phyloP scores from a whole-genome alignment of 495 filamentous ascomycete genomes.

The Barbatosphaeria neglecta region DNA sequence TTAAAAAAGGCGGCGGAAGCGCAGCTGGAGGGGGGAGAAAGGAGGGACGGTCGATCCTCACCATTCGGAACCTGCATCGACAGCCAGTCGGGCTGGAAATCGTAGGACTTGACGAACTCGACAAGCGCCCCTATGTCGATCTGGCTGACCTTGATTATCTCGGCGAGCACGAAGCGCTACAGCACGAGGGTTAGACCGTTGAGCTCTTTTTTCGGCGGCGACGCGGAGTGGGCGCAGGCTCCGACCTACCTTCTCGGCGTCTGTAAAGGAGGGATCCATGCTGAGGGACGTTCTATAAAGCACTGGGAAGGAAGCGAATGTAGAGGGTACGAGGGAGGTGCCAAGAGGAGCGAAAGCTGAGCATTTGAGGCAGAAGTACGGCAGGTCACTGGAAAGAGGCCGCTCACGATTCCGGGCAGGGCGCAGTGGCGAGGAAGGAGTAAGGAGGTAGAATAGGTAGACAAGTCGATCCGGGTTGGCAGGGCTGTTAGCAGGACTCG shows the following conservation, averaged over 20 bases:
- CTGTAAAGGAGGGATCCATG: conserved; percentile 37
- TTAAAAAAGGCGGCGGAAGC: conserved; percentile 11
- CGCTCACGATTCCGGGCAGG: conserved; percentile 14
- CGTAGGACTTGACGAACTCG: conserved; percentile 35
- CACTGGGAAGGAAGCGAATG: conserved; percentile 18
- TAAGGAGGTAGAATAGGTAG: not conserved
- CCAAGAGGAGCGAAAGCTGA: conserved; percentile 19
- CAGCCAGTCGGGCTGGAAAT: conserved; percentile 31
- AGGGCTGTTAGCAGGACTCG: not conserved
- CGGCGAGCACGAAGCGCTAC: conserved; percentile 42
- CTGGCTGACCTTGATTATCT: conserved; percentile 41
- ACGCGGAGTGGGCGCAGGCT: conserved; percentile 5
- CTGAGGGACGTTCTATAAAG: conserved; percentile 13
- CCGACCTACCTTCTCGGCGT: conserved; percentile 36
- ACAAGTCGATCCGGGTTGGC: not conserved
- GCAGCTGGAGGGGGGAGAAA: conserved; percentile 1
- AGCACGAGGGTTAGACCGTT: conserved; percentile 5
- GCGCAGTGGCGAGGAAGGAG: conserved; percentile 19
- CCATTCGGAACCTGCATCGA: conserved; percentile 35
- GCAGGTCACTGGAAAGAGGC: conserved; percentile 8
- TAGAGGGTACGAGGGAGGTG: conserved; percentile 17
- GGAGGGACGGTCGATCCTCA: conserved; percentile 13
- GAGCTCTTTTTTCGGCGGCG: conserved; percentile 3
- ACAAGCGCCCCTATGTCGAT: conserved; percentile 33
- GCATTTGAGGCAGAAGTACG: conserved; percentile 28